Conservation (phyloP, 306 rosid species). For the cucumber (Cucumis sativus) region Cucumber_9930_V3 NC_026661.2:19913501-19914000, state of each 20-base stretch:
- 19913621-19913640: conserved; percentile 62
- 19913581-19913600: conserved; percentile 90
- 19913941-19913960: neutral
- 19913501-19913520: conserved; percentile 96
- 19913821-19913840: neutral
- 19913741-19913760: neutral
- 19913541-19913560: conserved; percentile 96
- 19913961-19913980: neutral
- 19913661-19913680: conserved; percentile 1
- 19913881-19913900: neutral
- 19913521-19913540: conserved; percentile 62
- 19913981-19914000: neutral
- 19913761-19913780: neutral
- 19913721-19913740: neutral
- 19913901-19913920: neutral
- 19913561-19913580: conserved; percentile 82
- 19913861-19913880: neutral
- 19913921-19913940: neutral
- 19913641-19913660: conserved; percentile 43
- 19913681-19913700: neutral
- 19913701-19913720: neutral
- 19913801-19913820: neutral
- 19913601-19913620: conserved; percentile 69
- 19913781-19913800: neutral
- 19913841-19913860: neutral